Evolutionary conservation across 768 basidiomycete genomes (phyloP).

Genomic region (Paxillus rubicundulus): DNA sequence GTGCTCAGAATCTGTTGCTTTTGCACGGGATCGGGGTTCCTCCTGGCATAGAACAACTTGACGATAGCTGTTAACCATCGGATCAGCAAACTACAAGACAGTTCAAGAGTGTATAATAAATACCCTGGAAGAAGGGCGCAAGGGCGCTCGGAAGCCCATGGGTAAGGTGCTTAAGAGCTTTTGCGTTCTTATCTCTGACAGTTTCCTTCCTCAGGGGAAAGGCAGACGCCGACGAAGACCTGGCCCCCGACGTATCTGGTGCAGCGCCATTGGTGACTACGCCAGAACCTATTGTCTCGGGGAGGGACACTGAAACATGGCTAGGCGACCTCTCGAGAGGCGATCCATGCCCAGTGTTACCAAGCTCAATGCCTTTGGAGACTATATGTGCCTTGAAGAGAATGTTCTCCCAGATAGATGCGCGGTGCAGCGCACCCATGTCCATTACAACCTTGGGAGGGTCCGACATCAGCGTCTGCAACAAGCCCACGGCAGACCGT

Average conservation of each 20-base stretch:
- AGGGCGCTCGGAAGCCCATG: constrained; percentile 73
- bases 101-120: constrained; percentile 13
- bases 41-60: constrained; percentile 80
- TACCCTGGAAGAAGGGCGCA: constrained; percentile 86
- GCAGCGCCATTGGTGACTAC: constrained; percentile 31
- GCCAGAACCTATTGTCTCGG: constrained; percentile 34
- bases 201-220: constrained; percentile 39
- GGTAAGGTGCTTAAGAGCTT: constrained; percentile 75
- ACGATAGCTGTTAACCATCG: constrained; percentile 58
- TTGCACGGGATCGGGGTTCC: constrained; percentile 72
- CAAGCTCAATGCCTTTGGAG: constrained; percentile 51
- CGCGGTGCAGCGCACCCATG: constrained; percentile 78
- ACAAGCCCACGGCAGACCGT: constrained; percentile 67
- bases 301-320: constrained; percentile 41
- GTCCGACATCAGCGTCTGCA: constrained; percentile 70
- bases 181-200: constrained; percentile 62
- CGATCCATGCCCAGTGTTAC: constrained; percentile 41
- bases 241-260: constrained; percentile 21
- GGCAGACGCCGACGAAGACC: constrained; percentile 22
- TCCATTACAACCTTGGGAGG: constrained; percentile 63
- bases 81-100: constrained; percentile 10
- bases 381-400: constrained; percentile 61
- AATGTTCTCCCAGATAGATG: constrained; percentile 86
- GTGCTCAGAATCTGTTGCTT: constrained; percentile 74
- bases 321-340: constrained; percentile 50